Percentiles rank a stretch among this genome's conserved stretches.
Evolutionary conservation across 2,329 filamentous ascomycete genomes (phyloP).

Genomic region (Aspergillus versicolor): DNA sequence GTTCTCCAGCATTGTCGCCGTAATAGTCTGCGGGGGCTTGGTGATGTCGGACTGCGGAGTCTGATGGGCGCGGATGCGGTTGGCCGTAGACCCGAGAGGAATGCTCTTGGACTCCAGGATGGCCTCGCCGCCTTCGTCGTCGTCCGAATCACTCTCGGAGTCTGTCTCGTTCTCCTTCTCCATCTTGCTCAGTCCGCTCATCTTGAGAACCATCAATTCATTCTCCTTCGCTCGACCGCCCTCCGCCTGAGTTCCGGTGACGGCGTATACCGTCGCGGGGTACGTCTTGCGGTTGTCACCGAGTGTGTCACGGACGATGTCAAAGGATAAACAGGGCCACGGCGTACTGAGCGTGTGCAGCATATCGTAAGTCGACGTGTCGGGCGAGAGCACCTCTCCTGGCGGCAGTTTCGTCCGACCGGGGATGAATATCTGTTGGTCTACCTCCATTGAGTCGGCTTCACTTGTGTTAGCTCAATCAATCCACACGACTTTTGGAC

Average conservation of each 20-base stretch:
- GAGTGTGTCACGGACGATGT: slow-evolving; percentile 80
- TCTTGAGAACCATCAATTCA: slow-evolving; percentile 92
- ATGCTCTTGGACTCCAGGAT: slow-evolving; percentile 92
- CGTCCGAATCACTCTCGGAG: slow-evolving; percentile 68
- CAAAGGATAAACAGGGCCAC: slow-evolving; percentile 97
- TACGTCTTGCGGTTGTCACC: slow-evolving; percentile 91
- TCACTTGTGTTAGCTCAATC: slow-evolving; percentile 20
- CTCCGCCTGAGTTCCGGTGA: slow-evolving; percentile 92
- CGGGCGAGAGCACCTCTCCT: slow-evolving; percentile 86
- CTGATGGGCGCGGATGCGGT: slow-evolving; percentile 88
- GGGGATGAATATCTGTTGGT: slow-evolving; percentile 72
- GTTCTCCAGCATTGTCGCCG: slow-evolving; percentile 90
- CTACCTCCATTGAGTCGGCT: slow-evolving; percentile 81
- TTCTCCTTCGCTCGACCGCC: slow-evolving; percentile 75
- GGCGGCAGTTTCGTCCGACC: slow-evolving; percentile 87
- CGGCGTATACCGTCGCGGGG: slow-evolving; percentile 91
- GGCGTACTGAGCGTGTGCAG: slow-evolving; percentile 89
- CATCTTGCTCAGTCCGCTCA: slow-evolving; percentile 88
- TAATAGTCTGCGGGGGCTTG: slow-evolving; percentile 74
- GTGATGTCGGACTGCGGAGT: slow-evolving; percentile 65
- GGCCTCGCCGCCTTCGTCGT: slow-evolving; percentile 74
- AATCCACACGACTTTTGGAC: not conserved
- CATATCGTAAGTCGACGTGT: slow-evolving; percentile 96
- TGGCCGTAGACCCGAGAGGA: slow-evolving; percentile 81
- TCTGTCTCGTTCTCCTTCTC: slow-evolving; percentile 69